Evolutionary conservation across 768 basidiomycete species (phyloP).

Genomic region (Kwoniella bestiolae): DNA sequence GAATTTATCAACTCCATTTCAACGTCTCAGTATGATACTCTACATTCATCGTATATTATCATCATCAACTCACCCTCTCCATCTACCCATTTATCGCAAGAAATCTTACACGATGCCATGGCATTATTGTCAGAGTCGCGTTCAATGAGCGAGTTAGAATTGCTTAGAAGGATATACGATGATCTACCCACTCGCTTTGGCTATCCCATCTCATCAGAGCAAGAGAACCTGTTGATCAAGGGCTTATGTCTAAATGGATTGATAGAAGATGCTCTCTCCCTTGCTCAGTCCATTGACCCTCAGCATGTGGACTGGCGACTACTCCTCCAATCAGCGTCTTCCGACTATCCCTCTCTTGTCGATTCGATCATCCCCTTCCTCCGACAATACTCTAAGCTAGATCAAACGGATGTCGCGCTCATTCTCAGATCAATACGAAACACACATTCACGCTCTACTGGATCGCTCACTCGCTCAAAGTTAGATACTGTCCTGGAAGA

Average conservation of each 20-base stretch:
- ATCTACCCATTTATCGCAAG: background rate
- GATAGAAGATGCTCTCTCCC: constrained; percentile 11
- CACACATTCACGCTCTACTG: background rate
- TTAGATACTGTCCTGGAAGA: background rate
- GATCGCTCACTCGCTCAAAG: background rate
- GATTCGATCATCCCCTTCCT: constrained; percentile 2
- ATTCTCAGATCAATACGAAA: constrained; percentile 4
- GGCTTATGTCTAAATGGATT: constrained; percentile 1
- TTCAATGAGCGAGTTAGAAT: background rate
- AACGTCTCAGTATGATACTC: background rate
- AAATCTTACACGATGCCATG: background rate
- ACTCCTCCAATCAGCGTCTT: constrained; percentile 5
- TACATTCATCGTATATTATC: constrained; percentile 4
- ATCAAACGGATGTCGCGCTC: constrained; percentile 1
- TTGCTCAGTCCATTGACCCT: constrained; percentile 1
- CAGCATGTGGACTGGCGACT: constrained; percentile 5
- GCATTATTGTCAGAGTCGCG: background rate
- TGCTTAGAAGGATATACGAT: constrained; percentile 16
- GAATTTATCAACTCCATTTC: constrained; percentile 1
- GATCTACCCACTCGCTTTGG: constrained; percentile 8
- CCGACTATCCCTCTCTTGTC: background rate
- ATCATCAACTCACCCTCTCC: background rate
- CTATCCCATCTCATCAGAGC: background rate
- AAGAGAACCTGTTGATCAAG: background rate
- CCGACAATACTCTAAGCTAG: background rate